These are phyloP conservation scores for Eucalyptus guilfoylei DNA, from an alignment of 345 rosid species.

Conservation along the genomic window DNA sequence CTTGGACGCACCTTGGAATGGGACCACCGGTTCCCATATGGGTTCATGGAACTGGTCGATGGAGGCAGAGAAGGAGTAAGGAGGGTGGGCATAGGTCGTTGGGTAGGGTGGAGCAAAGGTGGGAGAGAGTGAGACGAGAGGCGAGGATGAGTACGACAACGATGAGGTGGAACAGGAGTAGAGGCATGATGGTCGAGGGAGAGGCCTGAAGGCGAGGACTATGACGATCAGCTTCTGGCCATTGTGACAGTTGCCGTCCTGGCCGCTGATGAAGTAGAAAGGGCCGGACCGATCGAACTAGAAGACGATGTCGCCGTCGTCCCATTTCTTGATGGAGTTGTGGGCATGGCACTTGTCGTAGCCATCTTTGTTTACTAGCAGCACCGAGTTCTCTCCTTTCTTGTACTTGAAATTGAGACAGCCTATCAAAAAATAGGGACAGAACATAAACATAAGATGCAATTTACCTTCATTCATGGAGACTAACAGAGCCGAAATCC, in stretches of 20 bases:
- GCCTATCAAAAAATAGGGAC: slow-evolving; percentile 11
- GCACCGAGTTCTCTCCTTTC: not conserved
- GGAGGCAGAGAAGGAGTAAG: no score
- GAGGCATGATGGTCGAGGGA: not conserved
- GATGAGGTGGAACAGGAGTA: not conserved
- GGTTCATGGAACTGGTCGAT: no score
- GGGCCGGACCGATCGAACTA: not conserved
- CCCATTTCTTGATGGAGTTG: not conserved
- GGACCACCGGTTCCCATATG: rapidly evolving
- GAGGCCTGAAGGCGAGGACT: not conserved
- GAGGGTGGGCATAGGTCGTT: no score
- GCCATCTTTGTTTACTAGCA: not conserved
- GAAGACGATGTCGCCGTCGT: not conserved
- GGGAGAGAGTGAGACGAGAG: no score
- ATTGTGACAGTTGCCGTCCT: slow-evolving; percentile 24
- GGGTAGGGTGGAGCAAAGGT: no score
- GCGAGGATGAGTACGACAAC: no score
- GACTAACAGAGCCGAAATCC: not conserved
- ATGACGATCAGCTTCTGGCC: slow-evolving; percentile 28
- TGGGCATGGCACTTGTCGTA: not conserved
- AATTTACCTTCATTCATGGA: not conserved
- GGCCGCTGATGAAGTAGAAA: not conserved
- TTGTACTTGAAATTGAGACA: not conserved
- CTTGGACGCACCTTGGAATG: no score
- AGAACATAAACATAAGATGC: not conserved